phyloP scores from a whole-genome alignment of 345 rosid species.

The Brassica napus region Da-Ae NC_063450.1:30656501-30657000 shows the following conservation, averaged over 20 bases:
- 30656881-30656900: conserved; percentile 53
- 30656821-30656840: conserved; percentile 50
- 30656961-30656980: not conserved
- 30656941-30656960: not conserved
- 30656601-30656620: not conserved
- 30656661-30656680: not conserved
- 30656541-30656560: not conserved
- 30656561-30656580: not conserved
- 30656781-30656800: conserved; percentile 5
- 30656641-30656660: not conserved
- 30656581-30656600: not conserved
- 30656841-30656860: conserved; percentile 65
- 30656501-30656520: not conserved
- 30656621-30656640: no score
- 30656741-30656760: not conserved
- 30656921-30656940: not conserved
- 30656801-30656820: conserved; percentile 37
- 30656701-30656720: not conserved
- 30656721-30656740: not conserved
- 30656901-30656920: conserved; percentile 26
- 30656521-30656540: not conserved
- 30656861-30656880: conserved; percentile 76
- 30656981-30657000: conserved; percentile 35
- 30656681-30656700: not conserved
- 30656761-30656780: not conserved